phyloP scores from a whole-genome alignment of 2,329 filamentous ascomycete species.

The Trichoderma sp. region DNA sequence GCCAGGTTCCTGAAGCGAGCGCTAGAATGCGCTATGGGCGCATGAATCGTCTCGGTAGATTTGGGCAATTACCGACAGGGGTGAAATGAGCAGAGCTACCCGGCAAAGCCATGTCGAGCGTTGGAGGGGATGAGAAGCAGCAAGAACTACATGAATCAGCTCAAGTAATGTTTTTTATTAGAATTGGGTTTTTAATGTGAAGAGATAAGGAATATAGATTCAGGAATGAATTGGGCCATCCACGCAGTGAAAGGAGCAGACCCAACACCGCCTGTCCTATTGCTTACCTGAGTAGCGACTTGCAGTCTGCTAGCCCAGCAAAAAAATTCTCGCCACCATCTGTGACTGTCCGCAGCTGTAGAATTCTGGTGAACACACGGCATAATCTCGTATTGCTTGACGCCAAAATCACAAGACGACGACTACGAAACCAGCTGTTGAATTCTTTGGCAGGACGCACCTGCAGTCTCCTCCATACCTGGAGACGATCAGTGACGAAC shows the following conservation, averaged over 20 bases:
- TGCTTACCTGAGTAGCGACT: slow-evolving; percentile 6
- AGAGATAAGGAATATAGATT: not conserved
- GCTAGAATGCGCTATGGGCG: slow-evolving; percentile 11
- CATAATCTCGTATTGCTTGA: not conserved
- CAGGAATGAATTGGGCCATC: not conserved
- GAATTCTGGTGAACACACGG: not conserved
- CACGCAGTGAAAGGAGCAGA: no score
- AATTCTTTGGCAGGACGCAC: not conserved
- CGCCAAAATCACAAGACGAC: not conserved
- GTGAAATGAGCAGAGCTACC: slow-evolving; percentile 7
- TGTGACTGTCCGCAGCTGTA: not conserved
- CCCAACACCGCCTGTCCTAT: not conserved
- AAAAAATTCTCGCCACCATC: slow-evolving; percentile 18
- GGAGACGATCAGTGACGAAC: not conserved
- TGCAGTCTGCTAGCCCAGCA: not conserved
- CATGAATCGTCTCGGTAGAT: slow-evolving; percentile 24
- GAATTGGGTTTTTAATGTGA: not conserved
- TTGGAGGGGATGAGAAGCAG: not conserved
- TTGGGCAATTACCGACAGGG: slow-evolving; percentile 19
- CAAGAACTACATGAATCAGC: not conserved
- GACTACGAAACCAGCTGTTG: not conserved
- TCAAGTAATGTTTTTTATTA: not conserved
- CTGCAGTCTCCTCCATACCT: not conserved
- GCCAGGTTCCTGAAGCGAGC: slow-evolving; percentile 9
- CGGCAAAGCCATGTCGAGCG: slow-evolving; percentile 2